Conservation (phyloP, 768 basidiomycete species). For the Hygrophorus pudorinus region DNA sequence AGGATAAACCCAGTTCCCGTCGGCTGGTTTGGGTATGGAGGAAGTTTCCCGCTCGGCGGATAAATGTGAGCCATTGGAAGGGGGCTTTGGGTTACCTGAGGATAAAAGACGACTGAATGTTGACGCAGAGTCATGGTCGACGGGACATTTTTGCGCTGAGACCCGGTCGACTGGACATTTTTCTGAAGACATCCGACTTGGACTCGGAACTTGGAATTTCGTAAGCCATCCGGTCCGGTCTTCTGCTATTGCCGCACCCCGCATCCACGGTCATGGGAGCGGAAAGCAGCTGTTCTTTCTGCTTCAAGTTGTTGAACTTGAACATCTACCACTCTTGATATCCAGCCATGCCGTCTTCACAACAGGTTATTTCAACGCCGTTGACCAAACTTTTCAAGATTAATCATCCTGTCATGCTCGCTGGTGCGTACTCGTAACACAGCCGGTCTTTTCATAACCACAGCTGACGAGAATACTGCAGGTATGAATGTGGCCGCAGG, state of each 20-base stretch:
- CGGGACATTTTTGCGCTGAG: slow-evolving; percentile 41
- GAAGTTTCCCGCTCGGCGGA: slow-evolving; percentile 53
- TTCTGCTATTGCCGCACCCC: no score
- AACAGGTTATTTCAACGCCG: slow-evolving; percentile 39
- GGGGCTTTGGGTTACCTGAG: neutral
- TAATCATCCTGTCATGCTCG: slow-evolving; percentile 80
- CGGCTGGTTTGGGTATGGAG: slow-evolving; percentile 69
- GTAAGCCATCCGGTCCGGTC: no score
- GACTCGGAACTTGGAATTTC: no score
- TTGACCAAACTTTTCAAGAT: slow-evolving; percentile 83
- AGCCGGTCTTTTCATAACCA: no score
- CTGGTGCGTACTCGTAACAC: slow-evolving; percentile 41
- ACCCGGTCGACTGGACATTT: slow-evolving; percentile 43
- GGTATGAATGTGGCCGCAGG: slow-evolving; percentile 43
- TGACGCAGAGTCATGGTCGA: slow-evolving; percentile 40
- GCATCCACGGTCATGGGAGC: no score
- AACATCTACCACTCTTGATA: neutral
- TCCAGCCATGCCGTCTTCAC: slow-evolving; percentile 18
- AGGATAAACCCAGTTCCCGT: slow-evolving; percentile 92
- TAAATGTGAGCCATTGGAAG: neutral
- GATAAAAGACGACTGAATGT: slow-evolving; percentile 4
- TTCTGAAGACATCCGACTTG: neutral
- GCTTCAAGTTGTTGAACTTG: neutral
- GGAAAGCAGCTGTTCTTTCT: neutral
- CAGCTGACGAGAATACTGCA: neutral